These are phyloP conservation scores for Isabelozyma heimii DNA, from an alignment of 805 yeast genomes.

Conservation along the genomic window DNA sequence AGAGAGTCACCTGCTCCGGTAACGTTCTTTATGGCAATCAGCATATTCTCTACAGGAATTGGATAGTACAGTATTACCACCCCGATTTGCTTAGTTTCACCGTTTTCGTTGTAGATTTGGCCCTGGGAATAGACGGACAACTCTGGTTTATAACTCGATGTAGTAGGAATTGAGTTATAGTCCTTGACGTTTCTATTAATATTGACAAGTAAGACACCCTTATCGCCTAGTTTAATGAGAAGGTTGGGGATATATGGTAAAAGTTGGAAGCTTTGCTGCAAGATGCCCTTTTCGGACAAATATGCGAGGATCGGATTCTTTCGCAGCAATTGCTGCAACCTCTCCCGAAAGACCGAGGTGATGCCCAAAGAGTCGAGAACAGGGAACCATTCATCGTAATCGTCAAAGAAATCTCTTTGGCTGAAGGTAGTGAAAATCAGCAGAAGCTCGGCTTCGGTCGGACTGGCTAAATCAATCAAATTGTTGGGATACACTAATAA, in stretches of 20 bases:
- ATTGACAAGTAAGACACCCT: conserved; percentile 52
- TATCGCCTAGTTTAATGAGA: conserved; percentile 62
- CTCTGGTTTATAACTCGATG: conserved; percentile 24
- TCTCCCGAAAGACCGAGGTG: conserved; percentile 44
- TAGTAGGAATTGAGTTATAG: conserved; percentile 33
- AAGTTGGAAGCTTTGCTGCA: conserved; percentile 70
- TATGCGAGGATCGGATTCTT: conserved; percentile 14
- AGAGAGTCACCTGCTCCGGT: conserved; percentile 91
- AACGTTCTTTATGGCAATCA: conserved; percentile 52
- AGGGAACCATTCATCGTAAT: conserved; percentile 71
- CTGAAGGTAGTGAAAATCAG: conserved; percentile 52
- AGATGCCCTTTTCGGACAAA: conserved; percentile 41
- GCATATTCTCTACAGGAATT: conserved; percentile 28
- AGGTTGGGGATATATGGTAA: conserved; percentile 71
- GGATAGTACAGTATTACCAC: conserved; percentile 64
- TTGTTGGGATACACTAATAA: conserved; percentile 49
- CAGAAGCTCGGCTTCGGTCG: conserved; percentile 63
- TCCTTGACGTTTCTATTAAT: conserved; percentile 31
- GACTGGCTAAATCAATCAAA: conserved; percentile 52
- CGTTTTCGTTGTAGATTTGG: conserved; percentile 3
- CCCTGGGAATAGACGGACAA: conserved; percentile 20
- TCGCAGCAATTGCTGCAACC: conserved; percentile 33
- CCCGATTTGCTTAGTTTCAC: conserved; percentile 33
- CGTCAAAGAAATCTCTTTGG: conserved; percentile 40
- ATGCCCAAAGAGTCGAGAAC: conserved; percentile 59